Percentiles rank a stretch among this genome's conserved stretches.
Conservation (phyloP, 768 basidiomycete species). For the Mycena galopus region DNA sequence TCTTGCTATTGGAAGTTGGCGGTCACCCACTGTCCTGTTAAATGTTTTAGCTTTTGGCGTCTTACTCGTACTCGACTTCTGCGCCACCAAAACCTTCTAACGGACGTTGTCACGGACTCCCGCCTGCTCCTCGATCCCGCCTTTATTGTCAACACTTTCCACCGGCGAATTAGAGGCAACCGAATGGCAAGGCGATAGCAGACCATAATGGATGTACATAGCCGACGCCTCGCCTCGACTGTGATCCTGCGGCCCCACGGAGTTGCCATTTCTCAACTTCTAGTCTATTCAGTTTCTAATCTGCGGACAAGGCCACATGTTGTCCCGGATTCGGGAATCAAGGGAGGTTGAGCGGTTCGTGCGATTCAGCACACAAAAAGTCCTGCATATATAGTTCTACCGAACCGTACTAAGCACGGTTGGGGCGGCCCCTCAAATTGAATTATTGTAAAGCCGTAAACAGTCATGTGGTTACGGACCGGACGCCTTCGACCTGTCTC, state of each 20-base stretch:
- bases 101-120: neutral
- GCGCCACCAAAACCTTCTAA: constrained; percentile 7
- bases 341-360: constrained; percentile 18
- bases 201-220: too few relatives aligned
- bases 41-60: neutral
- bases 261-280: neutral
- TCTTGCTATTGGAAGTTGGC: too few relatives aligned
- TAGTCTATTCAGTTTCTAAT: constrained; percentile 8
- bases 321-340: constrained; percentile 20
- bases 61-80: neutral
- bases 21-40: neutral
- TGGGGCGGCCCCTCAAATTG: neutral
- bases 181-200: too few relatives aligned
- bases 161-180: too few relatives aligned
- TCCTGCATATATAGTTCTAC: constrained; percentile 24
- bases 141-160: too few relatives aligned
- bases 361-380: constrained; percentile 27
- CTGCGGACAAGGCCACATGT: constrained; percentile 28
- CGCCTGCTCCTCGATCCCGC: neutral
- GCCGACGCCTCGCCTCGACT: neutral
- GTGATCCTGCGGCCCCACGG: neutral
- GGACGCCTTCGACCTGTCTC: constrained; percentile 27
- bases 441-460: constrained; percentile 17
- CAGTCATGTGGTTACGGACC: constrained; percentile 31
- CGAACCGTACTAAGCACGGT: constrained; percentile 29